Conservation (phyloP, 768 basidiomycete genomes). For the Rhodosporidiobolus odoratus region DNA sequence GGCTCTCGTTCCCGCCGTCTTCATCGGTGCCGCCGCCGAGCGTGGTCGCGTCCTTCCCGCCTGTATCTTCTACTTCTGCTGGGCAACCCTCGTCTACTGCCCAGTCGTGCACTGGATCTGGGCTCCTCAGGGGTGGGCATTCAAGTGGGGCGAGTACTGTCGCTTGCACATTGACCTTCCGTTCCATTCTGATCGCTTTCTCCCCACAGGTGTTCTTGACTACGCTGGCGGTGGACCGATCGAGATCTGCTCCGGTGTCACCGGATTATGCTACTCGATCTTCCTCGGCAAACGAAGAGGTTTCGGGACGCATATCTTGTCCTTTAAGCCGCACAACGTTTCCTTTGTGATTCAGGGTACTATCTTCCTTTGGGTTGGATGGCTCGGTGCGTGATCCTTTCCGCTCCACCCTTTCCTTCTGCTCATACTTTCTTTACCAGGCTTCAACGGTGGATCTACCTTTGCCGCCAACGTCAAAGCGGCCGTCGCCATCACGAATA, state of each 20-base stretch:
- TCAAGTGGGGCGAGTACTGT: conserved; percentile 52
- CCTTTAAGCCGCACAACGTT: conserved; percentile 91
- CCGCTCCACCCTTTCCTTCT: background rate
- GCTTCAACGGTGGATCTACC: conserved; percentile 89
- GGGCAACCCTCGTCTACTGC: conserved; percentile 83
- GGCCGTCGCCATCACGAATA: conserved; percentile 81
- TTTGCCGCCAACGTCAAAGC: conserved; percentile 83
- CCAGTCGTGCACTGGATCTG: conserved; percentile 96
- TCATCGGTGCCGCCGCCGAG: conserved; percentile 83
- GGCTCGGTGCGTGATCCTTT: conserved; percentile 62
- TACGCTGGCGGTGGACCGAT: conserved; percentile 96
- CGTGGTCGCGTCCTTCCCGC: conserved; percentile 77
- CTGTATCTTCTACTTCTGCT: conserved; percentile 82
- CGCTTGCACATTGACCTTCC: conserved; percentile 50
- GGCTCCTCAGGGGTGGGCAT: conserved; percentile 75
- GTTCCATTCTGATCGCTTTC: background rate
- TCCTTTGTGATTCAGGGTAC: conserved; percentile 92
- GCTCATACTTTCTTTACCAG: conserved; percentile 58
- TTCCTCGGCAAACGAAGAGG: conserved; percentile 87
- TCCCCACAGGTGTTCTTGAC: conserved; percentile 53
- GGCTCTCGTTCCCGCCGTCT: conserved; percentile 40
- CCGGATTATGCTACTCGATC: conserved; percentile 76
- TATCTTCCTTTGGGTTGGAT: conserved; percentile 73
- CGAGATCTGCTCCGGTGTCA: conserved; percentile 88
- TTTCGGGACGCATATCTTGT: conserved; percentile 81